phyloP scores from a whole-genome alignment of 805 yeast species.

The Candida anglica region DNA sequence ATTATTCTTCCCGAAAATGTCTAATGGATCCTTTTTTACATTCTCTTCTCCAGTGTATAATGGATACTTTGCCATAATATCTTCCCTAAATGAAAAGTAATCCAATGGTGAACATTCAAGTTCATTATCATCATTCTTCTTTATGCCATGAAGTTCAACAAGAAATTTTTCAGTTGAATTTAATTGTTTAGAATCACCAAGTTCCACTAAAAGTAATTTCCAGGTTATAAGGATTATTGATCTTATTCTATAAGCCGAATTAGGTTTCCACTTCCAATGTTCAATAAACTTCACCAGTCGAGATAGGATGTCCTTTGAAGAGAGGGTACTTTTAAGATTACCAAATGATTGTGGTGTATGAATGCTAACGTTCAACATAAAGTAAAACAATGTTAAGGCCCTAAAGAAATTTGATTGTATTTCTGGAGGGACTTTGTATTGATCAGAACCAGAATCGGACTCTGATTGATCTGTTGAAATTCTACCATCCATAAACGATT shows the following conservation, averaged over 20 bases:
- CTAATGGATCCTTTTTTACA: slow-evolving; percentile 19
- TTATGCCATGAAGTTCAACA: slow-evolving; percentile 34
- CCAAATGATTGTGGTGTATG: slow-evolving; percentile 6
- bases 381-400: slow-evolving; percentile 31
- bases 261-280: slow-evolving; percentile 59
- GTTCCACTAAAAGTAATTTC: slow-evolving; percentile 51
- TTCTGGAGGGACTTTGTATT: neutral
- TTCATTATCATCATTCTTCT: slow-evolving; percentile 18
- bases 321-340: slow-evolving; percentile 16
- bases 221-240: slow-evolving; percentile 51
- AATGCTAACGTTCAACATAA: slow-evolving; percentile 23
- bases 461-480: slow-evolving; percentile 1
- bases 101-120: slow-evolving; percentile 76
- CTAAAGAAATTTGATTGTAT: slow-evolving; percentile 17
- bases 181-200: slow-evolving; percentile 53
- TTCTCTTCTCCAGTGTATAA: slow-evolving; percentile 26
- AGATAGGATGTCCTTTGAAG: slow-evolving; percentile 36
- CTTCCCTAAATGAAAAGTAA: slow-evolving; percentile 75
- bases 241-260: slow-evolving; percentile 44
- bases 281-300: slow-evolving; percentile 51
- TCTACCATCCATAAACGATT: slow-evolving; percentile 5
- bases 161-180: slow-evolving; percentile 45
- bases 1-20: slow-evolving; percentile 8
- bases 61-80: slow-evolving; percentile 72
- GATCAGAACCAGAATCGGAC: slow-evolving; percentile 2